Evolutionary conservation across 257 asterid species (phyloP), one percentile per base, ranked within the genome.

Genomic region (Pogostemon cablin): DNA sequence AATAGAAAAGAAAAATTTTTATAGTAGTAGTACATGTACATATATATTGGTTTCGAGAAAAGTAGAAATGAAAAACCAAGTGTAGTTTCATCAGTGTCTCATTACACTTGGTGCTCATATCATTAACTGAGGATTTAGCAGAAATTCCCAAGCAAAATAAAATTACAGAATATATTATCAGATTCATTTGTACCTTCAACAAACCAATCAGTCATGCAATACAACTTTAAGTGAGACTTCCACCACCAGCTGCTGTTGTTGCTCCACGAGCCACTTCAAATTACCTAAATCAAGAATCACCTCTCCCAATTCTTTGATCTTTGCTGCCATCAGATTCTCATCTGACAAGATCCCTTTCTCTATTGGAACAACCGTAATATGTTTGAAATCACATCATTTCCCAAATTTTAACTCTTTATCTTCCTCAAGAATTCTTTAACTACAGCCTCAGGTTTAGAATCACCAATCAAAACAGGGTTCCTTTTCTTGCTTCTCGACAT

Each of bases 381-480:
- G 81, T 65, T 77, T 82, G 11, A 88, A 72, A 40, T 61, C 55
- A 77, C 83, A 15, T 85, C 86, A 44, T 12, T 64, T 32, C 68
- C 84, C 41, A 81, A 54, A 32, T 86, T 92, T 64, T 79, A 67
- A n/a, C 58, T 76, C 68, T 81, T 87, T 38, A 90, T 71, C 61
- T 69, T 88, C 43, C 63, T 77, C 35, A 88, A 41, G 2, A 88
- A 55, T 3, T 91, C 96, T 61, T 75, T 85, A 56, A 82, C 83
- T 37, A 84, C 83, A 4, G 85, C 76, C 67, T 85, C 92, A 0
- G 90, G 87, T 39, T 91, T 92, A 1, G 79, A 69, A 72, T 91
- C 97, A 0, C 92, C 97, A 0, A 91, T 96, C 55, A 91, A 65
- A 50, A 91, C 75, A 0, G 96, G 97, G 64, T 91, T 91, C 73